These are phyloP conservation scores for Litchi chinensis DNA, from an alignment of 345 rosid species.

Conservation along the genomic window DNA sequence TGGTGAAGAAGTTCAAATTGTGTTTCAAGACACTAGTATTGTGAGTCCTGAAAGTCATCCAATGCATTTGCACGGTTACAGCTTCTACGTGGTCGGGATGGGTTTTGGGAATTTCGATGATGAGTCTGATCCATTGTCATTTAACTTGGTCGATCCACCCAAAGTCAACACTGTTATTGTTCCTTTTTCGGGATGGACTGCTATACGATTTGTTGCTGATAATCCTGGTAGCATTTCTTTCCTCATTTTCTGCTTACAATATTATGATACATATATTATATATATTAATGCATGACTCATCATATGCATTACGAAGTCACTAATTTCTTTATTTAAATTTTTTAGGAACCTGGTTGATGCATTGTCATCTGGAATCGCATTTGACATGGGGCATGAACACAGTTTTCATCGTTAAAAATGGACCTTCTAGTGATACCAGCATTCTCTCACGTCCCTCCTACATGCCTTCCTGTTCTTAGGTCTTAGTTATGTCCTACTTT, in stretches of 20 bases:
- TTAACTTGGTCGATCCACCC: conserved; percentile 41
- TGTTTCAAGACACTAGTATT: conserved; percentile 34
- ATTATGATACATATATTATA: no score
- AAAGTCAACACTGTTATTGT: conserved; percentile 28
- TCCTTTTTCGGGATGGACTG: conserved; percentile 34
- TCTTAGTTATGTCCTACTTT: no score
- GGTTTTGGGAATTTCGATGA: conserved; percentile 37
- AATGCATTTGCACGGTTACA: conserved; percentile 43
- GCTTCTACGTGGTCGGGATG: conserved; percentile 34
- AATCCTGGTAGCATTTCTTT: conserved; percentile 28
- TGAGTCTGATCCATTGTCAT: conserved; percentile 22
- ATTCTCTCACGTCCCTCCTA: conserved; percentile 20
- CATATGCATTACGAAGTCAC: neutral
- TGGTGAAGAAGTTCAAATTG: conserved; percentile 29
- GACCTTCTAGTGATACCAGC: conserved; percentile 17
- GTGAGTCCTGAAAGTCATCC: conserved; percentile 35
- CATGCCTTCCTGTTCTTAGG: conserved; percentile 27
- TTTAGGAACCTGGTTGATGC: conserved; percentile 42
- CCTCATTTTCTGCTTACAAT: no score
- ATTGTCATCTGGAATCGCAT: conserved; percentile 37
- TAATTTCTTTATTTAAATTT: neutral
- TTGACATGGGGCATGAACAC: conserved; percentile 38
- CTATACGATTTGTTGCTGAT: conserved; percentile 31
- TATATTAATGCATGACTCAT: no score
- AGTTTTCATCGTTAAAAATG: conserved; percentile 36